Percentiles rank a stretch among this genome's conserved stretches.
phyloP scores from a whole-genome alignment of 371 early-diverging fungal species.

The Lichtheimia corymbifera region DNA sequence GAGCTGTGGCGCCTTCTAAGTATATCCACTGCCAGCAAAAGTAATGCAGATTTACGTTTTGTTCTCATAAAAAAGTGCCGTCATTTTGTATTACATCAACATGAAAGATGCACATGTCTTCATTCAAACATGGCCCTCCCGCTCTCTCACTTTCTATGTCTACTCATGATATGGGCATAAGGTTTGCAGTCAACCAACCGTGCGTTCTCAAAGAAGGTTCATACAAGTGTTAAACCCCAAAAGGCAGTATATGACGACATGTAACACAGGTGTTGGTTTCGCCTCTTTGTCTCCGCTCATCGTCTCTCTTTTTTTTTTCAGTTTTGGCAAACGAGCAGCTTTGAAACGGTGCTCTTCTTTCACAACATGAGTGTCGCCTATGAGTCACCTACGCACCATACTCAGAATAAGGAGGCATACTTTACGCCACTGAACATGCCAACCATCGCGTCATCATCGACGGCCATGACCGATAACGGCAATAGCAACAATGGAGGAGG shows the following conservation, averaged over 20 bases:
- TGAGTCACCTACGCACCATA: slow-evolving; percentile 42
- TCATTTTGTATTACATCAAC: no score
- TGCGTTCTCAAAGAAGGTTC: no score
- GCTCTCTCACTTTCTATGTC: no score
- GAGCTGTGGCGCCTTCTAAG: no score
- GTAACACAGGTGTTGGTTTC: slow-evolving; percentile 5
- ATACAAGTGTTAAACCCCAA: no score
- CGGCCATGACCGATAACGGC: background rate
- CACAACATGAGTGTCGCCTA: slow-evolving; percentile 41
- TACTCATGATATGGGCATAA: no score
- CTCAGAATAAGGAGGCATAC: slow-evolving; percentile 37
- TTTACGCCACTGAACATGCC: slow-evolving; percentile 47
- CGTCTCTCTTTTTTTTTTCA: slow-evolving; percentile 2
- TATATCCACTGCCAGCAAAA: no score
- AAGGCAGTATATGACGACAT: slow-evolving; percentile 1
- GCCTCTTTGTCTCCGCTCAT: slow-evolving; percentile 1
- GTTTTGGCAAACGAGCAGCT: slow-evolving; percentile 1
- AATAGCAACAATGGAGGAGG: slow-evolving; percentile 6
- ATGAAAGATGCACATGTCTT: no score
- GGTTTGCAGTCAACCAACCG: no score
- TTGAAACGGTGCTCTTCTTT: slow-evolving; percentile 2
- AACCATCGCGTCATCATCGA: slow-evolving; percentile 12
- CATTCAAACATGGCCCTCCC: no score
- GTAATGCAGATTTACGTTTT: no score
- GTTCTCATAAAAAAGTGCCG: no score